Conservation (phyloP, 345 rosid genomes). For the Arabis alpina region DNA sequence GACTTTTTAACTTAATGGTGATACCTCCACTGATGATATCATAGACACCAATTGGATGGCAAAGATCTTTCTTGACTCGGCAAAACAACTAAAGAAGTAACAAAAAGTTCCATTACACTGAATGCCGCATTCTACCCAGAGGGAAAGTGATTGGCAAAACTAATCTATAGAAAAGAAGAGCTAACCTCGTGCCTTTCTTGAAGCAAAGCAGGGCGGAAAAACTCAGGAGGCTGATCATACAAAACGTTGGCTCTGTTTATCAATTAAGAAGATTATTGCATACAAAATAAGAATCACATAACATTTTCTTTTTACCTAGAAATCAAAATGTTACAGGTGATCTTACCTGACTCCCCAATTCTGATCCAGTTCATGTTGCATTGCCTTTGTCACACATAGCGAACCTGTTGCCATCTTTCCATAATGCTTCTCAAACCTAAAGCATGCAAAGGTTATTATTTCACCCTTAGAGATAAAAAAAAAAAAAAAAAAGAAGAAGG, state of each 20-base stretch:
- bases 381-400: conserved; percentile 87
- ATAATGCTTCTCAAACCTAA: conserved; percentile 80
- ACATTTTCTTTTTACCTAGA: not conserved
- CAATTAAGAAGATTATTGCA: conserved; percentile 21
- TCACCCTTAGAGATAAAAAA: conserved; percentile 3
- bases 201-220: conserved; percentile 74
- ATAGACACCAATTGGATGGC: conserved; percentile 54
- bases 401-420: conserved; percentile 91
- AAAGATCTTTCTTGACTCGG: conserved; percentile 65
- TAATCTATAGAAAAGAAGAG: conserved; percentile 22
- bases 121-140: not conserved
- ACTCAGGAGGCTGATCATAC: conserved; percentile 97
- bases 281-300: not conserved
- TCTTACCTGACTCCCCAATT: conserved; percentile 96
- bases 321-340: conserved; percentile 23
- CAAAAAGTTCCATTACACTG: conserved; percentile 8
- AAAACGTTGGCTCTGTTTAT: conserved; percentile 71
- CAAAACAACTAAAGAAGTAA: conserved; percentile 66
- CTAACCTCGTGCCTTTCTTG: conserved; percentile 82
- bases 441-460: not conserved
- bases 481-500: not conserved
- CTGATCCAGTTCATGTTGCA: conserved; percentile 96
- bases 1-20: conserved; percentile 18
- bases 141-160: not conserved
- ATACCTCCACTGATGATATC: conserved; percentile 76